A percentile compares a stretch with the other conserved stretches of the same genome.
Evolutionary conservation across 352 stramenopile species (phyloP).

Genomic region (Globisporangium megalacanthum): DNA sequence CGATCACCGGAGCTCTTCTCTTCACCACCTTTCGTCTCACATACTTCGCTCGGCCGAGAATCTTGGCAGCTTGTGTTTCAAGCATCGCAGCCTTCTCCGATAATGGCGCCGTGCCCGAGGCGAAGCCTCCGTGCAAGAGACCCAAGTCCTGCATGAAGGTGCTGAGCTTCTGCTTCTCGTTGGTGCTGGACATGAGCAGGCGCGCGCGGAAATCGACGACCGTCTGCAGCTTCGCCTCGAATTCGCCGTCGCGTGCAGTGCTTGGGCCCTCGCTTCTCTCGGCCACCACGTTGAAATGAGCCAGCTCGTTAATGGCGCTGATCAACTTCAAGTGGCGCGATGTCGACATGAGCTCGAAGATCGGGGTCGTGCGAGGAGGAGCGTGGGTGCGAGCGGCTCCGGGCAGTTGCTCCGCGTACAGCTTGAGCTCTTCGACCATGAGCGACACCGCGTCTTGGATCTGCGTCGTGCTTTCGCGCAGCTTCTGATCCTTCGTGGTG

Average conservation of each 20-base stretch:
- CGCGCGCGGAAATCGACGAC: conserved; percentile 70
- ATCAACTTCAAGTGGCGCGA: conserved; percentile 70
- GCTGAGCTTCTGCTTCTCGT: conserved; percentile 64
- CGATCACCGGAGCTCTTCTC: conserved; percentile 1
- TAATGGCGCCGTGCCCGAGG: neutral
- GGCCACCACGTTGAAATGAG: conserved; percentile 44
- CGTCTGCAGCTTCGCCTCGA: conserved; percentile 55
- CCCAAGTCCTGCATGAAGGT: conserved; percentile 36
- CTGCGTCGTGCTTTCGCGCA: conserved; percentile 47
- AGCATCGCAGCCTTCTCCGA: neutral
- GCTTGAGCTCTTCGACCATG: conserved; percentile 65
- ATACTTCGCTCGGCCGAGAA: conserved; percentile 15
- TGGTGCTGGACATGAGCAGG: conserved; percentile 61
- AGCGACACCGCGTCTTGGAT: conserved; percentile 54
- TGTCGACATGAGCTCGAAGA: conserved; percentile 67
- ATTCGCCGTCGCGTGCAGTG: conserved; percentile 22
- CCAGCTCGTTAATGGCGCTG: conserved; percentile 68
- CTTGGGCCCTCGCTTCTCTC: conserved; percentile 14
- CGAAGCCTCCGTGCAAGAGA: neutral
- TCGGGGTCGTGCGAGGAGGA: conserved; percentile 39
- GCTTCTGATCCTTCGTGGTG: conserved; percentile 62
- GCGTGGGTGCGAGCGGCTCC: conserved; percentile 44
- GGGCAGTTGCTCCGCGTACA: conserved; percentile 46
- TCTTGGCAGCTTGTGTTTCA: conserved; percentile 8
- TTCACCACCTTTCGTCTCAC: conserved; percentile 18